Evolutionary conservation across 148 eudicot species (phyloP).

Genomic region (Chenopodium suecicum): DNA sequence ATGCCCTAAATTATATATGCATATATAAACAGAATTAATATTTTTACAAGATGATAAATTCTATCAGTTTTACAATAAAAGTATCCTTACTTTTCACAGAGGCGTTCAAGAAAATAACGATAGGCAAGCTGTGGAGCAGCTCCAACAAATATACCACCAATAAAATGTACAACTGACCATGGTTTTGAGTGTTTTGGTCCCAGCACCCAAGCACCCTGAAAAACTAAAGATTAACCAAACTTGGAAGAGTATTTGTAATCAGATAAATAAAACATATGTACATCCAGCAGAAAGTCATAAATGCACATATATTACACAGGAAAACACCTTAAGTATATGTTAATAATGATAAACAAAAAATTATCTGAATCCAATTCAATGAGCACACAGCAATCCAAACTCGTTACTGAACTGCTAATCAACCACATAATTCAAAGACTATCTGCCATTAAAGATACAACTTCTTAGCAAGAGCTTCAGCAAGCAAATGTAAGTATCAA

Average conservation of each 20-base stretch:
- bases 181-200: conserved; percentile 59
- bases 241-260: conserved; percentile 5
- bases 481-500: background rate
- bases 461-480: background rate
- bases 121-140: conserved; percentile 99
- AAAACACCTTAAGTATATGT: background rate
- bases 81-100: conserved; percentile 69
- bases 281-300: background rate
- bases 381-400: background rate
- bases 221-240: conserved; percentile 7
- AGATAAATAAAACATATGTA: conserved; percentile 2
- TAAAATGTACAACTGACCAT: conserved; percentile 69
- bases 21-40: background rate
- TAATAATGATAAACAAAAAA: background rate
- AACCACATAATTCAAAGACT: background rate
- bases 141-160: conserved; percentile 97
- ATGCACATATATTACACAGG: background rate
- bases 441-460: background rate
- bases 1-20: conserved; percentile 13
- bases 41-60: conserved; percentile 1
- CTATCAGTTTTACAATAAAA: conserved; percentile 7
- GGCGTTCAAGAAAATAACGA: conserved; percentile 81
- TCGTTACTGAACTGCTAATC: background rate
- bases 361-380: background rate
- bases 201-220: conserved; percentile 96